These are phyloP conservation scores for Penicillium sp. DNA, from an alignment of 2,329 filamentous ascomycete genomes.

Conservation along the genomic window DNA sequence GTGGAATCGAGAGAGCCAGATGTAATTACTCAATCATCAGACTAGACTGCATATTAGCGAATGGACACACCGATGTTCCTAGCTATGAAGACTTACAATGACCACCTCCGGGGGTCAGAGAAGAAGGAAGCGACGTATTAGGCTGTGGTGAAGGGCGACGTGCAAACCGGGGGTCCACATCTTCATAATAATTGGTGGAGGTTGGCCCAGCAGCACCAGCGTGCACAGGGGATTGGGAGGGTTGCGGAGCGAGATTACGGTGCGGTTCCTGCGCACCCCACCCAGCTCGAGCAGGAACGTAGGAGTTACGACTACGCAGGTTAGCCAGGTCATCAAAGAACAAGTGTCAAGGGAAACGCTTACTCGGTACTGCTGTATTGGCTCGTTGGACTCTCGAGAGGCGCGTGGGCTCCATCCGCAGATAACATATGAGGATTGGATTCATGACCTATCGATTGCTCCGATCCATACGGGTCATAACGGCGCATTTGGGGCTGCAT, in stretches of 20 bases:
- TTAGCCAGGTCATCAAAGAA: conserved; percentile 22
- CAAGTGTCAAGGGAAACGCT: conserved; percentile 41
- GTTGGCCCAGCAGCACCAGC: conserved; percentile 2
- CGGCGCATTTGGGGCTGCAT: conserved; percentile 73
- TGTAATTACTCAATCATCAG: conserved; percentile 61
- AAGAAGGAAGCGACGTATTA: conserved; percentile 37
- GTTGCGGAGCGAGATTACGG: conserved; percentile 23
- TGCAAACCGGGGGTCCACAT: conserved; percentile 86
- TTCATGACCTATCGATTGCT: conserved; percentile 30
- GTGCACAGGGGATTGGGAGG: conserved; percentile 15
- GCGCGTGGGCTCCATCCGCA: conserved; percentile 30
- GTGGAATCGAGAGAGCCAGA: conserved; percentile 12
- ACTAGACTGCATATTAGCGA: conserved; percentile 74
- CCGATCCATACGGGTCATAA: conserved; percentile 25
- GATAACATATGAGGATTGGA: conserved; percentile 34
- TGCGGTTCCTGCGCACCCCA: conserved; percentile 36
- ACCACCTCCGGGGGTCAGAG: conserved; percentile 43
- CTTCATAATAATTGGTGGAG: conserved; percentile 76
- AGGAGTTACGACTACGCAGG: conserved; percentile 30
- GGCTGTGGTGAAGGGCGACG: conserved; percentile 35
- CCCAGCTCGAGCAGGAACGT: conserved; percentile 52
- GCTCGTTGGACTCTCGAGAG: conserved; percentile 66
- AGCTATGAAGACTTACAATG: conserved; percentile 43
- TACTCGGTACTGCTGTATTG: conserved; percentile 75
- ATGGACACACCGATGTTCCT: neutral